phyloP scores from a whole-genome alignment of 106 monocot genomes.

The Acorus gramineus region DNA sequence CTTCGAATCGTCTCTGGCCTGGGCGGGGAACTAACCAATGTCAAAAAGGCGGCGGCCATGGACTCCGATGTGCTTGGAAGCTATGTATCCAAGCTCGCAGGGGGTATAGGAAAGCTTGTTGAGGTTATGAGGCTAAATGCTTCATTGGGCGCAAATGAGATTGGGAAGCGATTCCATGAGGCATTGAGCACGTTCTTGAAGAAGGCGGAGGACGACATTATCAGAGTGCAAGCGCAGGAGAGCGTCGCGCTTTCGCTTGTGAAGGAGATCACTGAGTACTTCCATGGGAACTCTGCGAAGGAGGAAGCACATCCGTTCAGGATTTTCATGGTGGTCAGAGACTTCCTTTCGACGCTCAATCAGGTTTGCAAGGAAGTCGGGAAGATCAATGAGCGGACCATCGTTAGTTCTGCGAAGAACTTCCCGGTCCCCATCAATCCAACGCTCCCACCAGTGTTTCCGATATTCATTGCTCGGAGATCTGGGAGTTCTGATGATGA shows the following conservation, averaged over 20 bases:
- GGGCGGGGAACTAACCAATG: conserved; percentile 22
- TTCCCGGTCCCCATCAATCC: conserved; percentile 3
- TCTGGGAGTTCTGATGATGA: conserved; percentile 22
- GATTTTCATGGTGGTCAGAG: conserved; percentile 42
- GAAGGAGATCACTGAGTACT: conserved; percentile 31
- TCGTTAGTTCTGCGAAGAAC: neutral
- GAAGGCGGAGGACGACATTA: conserved; percentile 25
- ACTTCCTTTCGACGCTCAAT: conserved; percentile 29
- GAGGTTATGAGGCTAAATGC: conserved; percentile 18
- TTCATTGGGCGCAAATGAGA: neutral
- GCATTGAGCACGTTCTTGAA: conserved; percentile 23
- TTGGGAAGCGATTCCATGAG: conserved; percentile 13
- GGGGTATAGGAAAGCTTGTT: conserved; percentile 17
- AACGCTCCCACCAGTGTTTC: neutral
- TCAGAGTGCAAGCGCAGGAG: conserved; percentile 13
- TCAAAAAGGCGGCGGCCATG: conserved; percentile 41
- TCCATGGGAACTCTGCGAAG: conserved; percentile 32
- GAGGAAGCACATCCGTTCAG: conserved; percentile 43
- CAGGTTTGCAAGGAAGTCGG: conserved; percentile 37
- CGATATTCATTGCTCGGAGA: neutral
- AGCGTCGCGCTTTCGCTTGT: conserved; percentile 7
- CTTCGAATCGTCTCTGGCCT: conserved; percentile 35
- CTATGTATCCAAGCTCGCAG: conserved; percentile 16
- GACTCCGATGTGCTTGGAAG: conserved; percentile 22
- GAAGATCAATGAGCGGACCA: conserved; percentile 12